Evolutionary conservation across 129 eudicot species (phyloP).

Genomic region (Scalesia atractyloides): DNA sequence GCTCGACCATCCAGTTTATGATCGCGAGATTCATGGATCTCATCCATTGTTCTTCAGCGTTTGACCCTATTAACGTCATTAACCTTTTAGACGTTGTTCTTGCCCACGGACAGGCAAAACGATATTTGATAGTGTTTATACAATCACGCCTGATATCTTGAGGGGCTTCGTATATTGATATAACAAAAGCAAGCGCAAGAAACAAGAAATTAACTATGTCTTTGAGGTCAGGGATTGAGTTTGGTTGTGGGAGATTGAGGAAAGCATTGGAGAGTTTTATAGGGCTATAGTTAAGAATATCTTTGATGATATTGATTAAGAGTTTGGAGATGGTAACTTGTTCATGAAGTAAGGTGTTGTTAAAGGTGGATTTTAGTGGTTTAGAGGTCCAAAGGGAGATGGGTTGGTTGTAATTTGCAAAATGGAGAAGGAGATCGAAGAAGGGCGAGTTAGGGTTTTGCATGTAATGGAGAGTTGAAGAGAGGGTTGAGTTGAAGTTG

Average conservation of each 20-base stretch:
- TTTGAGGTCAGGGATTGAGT: slow-evolving; percentile 37
- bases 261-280: slow-evolving; percentile 35
- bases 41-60: slow-evolving; percentile 76
- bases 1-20: slow-evolving; percentile 69
- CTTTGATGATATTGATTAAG: slow-evolving; percentile 55
- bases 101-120: slow-evolving; percentile 46
- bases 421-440: slow-evolving; percentile 49
- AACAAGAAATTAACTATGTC: slow-evolving; percentile 62
- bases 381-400: slow-evolving; percentile 83
- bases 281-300: slow-evolving; percentile 59
- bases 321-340: slow-evolving; percentile 39
- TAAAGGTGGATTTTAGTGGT: slow-evolving; percentile 35
- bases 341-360: slow-evolving; percentile 27
- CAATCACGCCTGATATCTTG: slow-evolving; percentile 53
- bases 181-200: slow-evolving; percentile 61
- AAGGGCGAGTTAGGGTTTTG: slow-evolving; percentile 37
- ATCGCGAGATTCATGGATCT: slow-evolving; percentile 71
- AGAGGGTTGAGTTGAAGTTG: slow-evolving; percentile 57
- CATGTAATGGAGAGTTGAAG: slow-evolving; percentile 50
- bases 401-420: slow-evolving; percentile 52
- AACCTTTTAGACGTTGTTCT: slow-evolving; percentile 44
- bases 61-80: slow-evolving; percentile 68
- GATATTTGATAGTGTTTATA: slow-evolving; percentile 45
- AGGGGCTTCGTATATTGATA: slow-evolving; percentile 89
- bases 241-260: slow-evolving; percentile 42